phyloP scores from a whole-genome alignment of 192 early-diverging fungal genomes.

The Coemansia sp. region DNA sequence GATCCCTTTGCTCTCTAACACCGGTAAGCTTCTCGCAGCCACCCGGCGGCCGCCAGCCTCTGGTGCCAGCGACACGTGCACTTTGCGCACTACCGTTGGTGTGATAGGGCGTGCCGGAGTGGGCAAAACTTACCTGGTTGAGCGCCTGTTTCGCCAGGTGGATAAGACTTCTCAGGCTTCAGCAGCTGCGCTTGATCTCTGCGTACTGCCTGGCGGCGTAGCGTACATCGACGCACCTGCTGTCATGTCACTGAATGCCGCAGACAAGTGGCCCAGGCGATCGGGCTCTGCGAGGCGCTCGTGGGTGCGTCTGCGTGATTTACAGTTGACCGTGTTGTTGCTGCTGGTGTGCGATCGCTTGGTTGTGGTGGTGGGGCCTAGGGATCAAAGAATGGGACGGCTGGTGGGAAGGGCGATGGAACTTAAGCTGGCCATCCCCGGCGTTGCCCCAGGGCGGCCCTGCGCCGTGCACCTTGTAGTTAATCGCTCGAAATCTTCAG shows the following conservation, averaged over 20 bases:
- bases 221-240: constrained; percentile 35
- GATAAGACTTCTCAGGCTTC: neutral
- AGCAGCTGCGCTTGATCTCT: constrained; percentile 14
- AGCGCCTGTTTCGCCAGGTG: constrained; percentile 6
- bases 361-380: constrained; percentile 25
- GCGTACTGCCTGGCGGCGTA: constrained; percentile 9
- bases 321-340: constrained; percentile 28
- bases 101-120: constrained; percentile 15
- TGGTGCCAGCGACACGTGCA: constrained; percentile 11
- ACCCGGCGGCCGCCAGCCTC: constrained; percentile 13
- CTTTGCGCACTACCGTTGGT: too few relatives aligned
- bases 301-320: constrained; percentile 14
- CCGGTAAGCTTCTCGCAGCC: constrained; percentile 12
- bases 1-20: too few relatives aligned
- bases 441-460: too few relatives aligned
- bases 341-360: constrained; percentile 32
- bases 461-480: too few relatives aligned
- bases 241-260: constrained; percentile 1
- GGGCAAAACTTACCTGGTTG: constrained; percentile 20
- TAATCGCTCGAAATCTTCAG: too few relatives aligned
- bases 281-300: neutral
- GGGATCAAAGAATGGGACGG: neutral
- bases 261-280: constrained; percentile 7
- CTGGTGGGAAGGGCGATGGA: neutral
- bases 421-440: too few relatives aligned